Evolutionary conservation across 2,329 filamentous ascomycete genomes (phyloP).

Genomic region (Fusarium compactum): DNA sequence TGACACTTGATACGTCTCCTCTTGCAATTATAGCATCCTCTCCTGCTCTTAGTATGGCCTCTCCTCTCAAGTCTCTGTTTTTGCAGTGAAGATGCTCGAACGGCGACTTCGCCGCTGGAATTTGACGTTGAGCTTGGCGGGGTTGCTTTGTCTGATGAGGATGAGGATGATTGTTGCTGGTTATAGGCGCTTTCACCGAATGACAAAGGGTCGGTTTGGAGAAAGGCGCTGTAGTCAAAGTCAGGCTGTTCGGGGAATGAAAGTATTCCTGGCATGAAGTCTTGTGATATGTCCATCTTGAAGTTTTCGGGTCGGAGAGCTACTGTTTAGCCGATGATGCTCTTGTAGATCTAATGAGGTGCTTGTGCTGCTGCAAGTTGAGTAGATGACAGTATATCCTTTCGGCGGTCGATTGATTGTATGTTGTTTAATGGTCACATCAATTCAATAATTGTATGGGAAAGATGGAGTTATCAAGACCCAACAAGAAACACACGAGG

Average conservation of each 20-base stretch:
- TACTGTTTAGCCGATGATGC: not conserved
- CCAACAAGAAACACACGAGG: slow-evolving; percentile 2
- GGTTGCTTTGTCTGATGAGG: slow-evolving; percentile 50
- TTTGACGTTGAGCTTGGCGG: slow-evolving; percentile 49
- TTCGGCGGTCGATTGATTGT: not conserved
- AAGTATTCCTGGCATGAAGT: slow-evolving; percentile 47
- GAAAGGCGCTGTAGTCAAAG: slow-evolving; percentile 57
- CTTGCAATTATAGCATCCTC: slow-evolving; percentile 77
- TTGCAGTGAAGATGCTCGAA: slow-evolving; percentile 27
- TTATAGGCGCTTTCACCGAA: slow-evolving; percentile 38
- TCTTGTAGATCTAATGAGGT: slow-evolving; percentile 13
- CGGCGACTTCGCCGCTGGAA: slow-evolving; percentile 32
- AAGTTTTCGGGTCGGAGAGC: not conserved
- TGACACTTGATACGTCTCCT: slow-evolving; percentile 74
- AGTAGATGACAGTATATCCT: not conserved
- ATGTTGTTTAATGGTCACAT: not conserved
- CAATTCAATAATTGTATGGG: not conserved
- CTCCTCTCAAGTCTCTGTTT: slow-evolving; percentile 63
- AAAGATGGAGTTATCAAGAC: not conserved
- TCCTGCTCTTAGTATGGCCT: slow-evolving; percentile 74
- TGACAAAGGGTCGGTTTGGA: slow-evolving; percentile 48
- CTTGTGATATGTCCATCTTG: slow-evolving; percentile 49
- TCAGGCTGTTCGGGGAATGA: slow-evolving; percentile 48
- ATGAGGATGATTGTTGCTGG: slow-evolving; percentile 40
- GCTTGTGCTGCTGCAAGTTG: not conserved